A percentile compares a stretch with the other conserved stretches of the same genome.
These are phyloP conservation scores for Jaltomata sinuosa DNA, from an alignment of 257 asterid species.

Conservation along the genomic window DNA sequence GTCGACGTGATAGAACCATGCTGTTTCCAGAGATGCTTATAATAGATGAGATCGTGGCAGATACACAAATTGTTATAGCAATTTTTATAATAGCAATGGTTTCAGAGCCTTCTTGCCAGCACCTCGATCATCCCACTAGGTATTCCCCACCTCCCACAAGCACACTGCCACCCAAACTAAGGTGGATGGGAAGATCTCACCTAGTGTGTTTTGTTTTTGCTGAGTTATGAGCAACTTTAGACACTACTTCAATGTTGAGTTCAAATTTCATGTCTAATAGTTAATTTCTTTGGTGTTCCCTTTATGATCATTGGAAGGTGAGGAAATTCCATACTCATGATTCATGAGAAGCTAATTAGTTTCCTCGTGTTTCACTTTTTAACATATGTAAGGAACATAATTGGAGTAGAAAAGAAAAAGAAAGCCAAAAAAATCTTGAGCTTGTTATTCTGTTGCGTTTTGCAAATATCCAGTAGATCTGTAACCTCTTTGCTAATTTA, in stretches of 20 bases:
- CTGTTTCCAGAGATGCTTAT: neutral
- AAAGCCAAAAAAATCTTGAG: neutral
- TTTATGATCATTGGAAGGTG: neutral
- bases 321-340: neutral
- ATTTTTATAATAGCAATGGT: neutral
- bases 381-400: neutral
- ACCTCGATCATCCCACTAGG: neutral
- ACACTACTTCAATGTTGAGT: neutral
- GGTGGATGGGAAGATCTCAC: neutral
- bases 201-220: neutral
- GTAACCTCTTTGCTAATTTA: neutral
- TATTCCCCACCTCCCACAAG: neutral
- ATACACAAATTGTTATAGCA: neutral
- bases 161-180: neutral
- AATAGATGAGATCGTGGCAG: neutral
- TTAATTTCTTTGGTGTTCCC: neutral
- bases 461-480: neutral
- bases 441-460: neutral
- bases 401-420: neutral
- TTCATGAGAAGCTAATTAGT: neutral
- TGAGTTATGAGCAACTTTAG: neutral
- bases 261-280: neutral
- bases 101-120: neutral
- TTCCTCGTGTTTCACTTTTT: neutral
- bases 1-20: neutral